Evolutionary conservation across 2,329 filamentous ascomycete genomes (phyloP).

Genomic region (Fusarium sp.): DNA sequence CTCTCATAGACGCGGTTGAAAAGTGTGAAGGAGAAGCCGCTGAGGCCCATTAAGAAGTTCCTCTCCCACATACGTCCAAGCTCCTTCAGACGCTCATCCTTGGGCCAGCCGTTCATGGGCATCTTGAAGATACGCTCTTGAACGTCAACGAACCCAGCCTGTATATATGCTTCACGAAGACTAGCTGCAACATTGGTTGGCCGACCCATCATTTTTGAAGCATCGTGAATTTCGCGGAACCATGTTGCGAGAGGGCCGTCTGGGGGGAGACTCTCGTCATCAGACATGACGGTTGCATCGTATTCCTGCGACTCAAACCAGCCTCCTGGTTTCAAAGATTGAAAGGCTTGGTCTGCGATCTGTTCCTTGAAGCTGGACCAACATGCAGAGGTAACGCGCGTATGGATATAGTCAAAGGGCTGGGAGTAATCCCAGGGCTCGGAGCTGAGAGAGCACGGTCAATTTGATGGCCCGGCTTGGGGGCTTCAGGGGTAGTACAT

Average conservation of each 20-base stretch:
- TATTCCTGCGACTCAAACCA: slow-evolving; percentile 65
- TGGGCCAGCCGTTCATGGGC: slow-evolving; percentile 64
- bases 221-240: slow-evolving; percentile 52
- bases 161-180: slow-evolving; percentile 52
- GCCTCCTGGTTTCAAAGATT: slow-evolving; percentile 60
- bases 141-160: slow-evolving; percentile 65
- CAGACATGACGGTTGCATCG: slow-evolving; percentile 51
- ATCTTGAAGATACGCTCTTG: slow-evolving; percentile 62
- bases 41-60: slow-evolving; percentile 55
- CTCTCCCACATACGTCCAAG: slow-evolving; percentile 57
- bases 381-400: slow-evolving; percentile 59
- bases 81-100: slow-evolving; percentile 54
- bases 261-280: slow-evolving; percentile 56
- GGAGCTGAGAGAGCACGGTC: slow-evolving; percentile 46
- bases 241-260: slow-evolving; percentile 53
- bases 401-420: slow-evolving; percentile 65
- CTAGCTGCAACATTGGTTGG: slow-evolving; percentile 49
- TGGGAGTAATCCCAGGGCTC: slow-evolving; percentile 63
- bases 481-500: slow-evolving; percentile 30
- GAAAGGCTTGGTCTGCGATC: slow-evolving; percentile 61
- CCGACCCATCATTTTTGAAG: slow-evolving; percentile 51
- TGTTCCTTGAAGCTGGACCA: slow-evolving; percentile 59
- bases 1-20: slow-evolving; percentile 54
- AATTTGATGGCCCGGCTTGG: background rate
- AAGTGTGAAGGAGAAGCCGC: slow-evolving; percentile 55